A percentile compares a stretch with the other conserved stretches of the same genome.
phyloP scores from a whole-genome alignment of 1,139 yeast species.

The Taiozyma sp. region DNA sequence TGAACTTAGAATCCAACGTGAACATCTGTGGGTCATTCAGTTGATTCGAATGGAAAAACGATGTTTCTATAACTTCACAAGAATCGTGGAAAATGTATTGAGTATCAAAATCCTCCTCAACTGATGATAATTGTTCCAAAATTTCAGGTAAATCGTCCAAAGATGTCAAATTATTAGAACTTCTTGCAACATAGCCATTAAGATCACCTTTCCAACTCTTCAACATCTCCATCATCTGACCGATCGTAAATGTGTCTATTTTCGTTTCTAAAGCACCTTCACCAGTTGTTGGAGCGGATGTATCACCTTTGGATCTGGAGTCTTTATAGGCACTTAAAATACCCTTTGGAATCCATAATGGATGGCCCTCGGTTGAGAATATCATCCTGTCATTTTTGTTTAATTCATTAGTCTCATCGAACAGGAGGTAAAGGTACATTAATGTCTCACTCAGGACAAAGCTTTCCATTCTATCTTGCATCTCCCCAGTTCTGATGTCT shows the following conservation, averaged over 20 bases:
- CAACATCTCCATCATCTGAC: neutral
- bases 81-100: neutral
- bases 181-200: constrained; percentile 9
- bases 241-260: neutral
- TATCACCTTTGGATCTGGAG: neutral
- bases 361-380: constrained; percentile 94
- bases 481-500: constrained; percentile 57
- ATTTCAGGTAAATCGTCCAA: neutral
- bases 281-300: neutral
- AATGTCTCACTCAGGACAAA: constrained; percentile 85
- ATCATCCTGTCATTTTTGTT: constrained; percentile 49
- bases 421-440: constrained; percentile 76
- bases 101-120: neutral
- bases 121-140: neutral
- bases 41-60: constrained; percentile 6
- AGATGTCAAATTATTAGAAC: neutral
- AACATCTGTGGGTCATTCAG: constrained; percentile 9
- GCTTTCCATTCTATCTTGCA: constrained; percentile 85
- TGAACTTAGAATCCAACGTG: constrained; percentile 14
- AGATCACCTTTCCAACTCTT: constrained; percentile 10
- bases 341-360: constrained; percentile 55
- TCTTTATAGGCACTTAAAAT: constrained; percentile 20
- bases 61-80: constrained; percentile 7
- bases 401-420: constrained; percentile 61
- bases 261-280: neutral